Base-by-base conservation (phyloP, 805 yeast genomes). In the Starmerella vitae region DNA sequence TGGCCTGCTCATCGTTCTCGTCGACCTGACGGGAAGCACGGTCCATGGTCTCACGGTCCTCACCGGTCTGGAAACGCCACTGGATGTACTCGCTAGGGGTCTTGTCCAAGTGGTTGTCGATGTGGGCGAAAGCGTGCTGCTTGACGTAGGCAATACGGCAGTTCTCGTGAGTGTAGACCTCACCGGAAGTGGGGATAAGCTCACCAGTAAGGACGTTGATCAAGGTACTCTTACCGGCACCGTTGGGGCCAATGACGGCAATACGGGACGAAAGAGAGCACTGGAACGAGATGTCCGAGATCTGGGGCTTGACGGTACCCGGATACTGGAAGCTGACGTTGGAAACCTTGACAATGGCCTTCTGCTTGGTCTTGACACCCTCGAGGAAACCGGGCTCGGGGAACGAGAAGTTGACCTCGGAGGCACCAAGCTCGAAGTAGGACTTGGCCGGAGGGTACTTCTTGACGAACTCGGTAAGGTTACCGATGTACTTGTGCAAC, bases 11-110 rank as follows among this genome's bases (percentile, higher is more conserved):
- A 71, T 91, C 98, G 58, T 74, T 70, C 74, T 91, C 98, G 64
- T 81, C 85, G 67, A 91, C 85, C 67, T 79, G 88, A 76, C 98
- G 84, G 68, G 93, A 84, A 66, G 97, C 98, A 75, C 97, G 83
- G 76, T 91, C 98, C 98, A 91, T 91, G 71, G 98, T 91, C 76
- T 91, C 98, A 75, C 98, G 85, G 71, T 91, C 98, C 76, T 91
- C 98, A 86, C 98, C 98, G 65, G 98, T 91, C 76, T 91, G 98
- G 96, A 88, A 91, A 80, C 98, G 91, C 98, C 98, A 91, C 75
- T 91, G 98, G 60, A 91, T 91, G 75, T 91, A 91, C 76, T 91
- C 98, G 61, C 96, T 85, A 64, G 98, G 98, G 63, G 99, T 91
- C 78, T 81, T 83, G 78, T 91, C 99, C 67, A 88, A 76, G 67